Conservation (phyloP, 2,329 filamentous ascomycete genomes). For the Ophiosphaerella narmari region DNA sequence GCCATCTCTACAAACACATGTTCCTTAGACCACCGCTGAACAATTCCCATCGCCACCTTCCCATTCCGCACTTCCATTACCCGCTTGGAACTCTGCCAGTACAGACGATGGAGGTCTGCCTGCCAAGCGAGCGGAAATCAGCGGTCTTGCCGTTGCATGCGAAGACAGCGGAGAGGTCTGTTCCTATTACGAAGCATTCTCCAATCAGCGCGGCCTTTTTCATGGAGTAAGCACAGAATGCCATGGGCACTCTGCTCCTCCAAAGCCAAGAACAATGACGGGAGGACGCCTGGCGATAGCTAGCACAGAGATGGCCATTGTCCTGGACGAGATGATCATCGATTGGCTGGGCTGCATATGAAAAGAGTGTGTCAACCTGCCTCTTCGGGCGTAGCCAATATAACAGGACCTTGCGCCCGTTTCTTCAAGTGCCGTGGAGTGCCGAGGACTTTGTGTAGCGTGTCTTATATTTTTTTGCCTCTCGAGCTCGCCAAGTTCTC, state of each 20-base stretch:
- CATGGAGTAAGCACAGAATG: constrained; percentile 14
- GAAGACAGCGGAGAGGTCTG: not conserved
- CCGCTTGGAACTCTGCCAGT: not conserved
- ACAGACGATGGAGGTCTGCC: not conserved
- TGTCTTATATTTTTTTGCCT: not conserved
- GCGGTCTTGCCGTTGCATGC: constrained; percentile 4
- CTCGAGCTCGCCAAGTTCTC: constrained; percentile 4
- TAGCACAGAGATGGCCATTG: not conserved
- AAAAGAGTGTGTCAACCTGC: constrained; percentile 17
- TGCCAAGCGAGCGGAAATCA: constrained; percentile 13
- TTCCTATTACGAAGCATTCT: not conserved
- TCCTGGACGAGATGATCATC: not conserved
- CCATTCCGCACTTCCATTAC: too few relatives aligned
- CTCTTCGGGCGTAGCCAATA: constrained; percentile 13
- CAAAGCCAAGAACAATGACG: constrained; percentile 14
- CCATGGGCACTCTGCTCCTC: constrained; percentile 12
- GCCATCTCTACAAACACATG: too few relatives aligned
- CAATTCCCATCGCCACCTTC: too few relatives aligned
- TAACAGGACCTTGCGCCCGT: not conserved
- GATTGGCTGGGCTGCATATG: constrained; percentile 2
- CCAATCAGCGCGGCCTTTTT: constrained; percentile 5
- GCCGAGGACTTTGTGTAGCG: constrained; percentile 6
- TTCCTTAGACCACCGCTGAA: too few relatives aligned
- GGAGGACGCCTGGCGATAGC: not conserved
- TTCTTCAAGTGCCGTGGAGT: constrained; percentile 9